phyloP scores from a whole-genome alignment of 2,329 filamentous ascomycete genomes.

The Madurella fahalii region DNA sequence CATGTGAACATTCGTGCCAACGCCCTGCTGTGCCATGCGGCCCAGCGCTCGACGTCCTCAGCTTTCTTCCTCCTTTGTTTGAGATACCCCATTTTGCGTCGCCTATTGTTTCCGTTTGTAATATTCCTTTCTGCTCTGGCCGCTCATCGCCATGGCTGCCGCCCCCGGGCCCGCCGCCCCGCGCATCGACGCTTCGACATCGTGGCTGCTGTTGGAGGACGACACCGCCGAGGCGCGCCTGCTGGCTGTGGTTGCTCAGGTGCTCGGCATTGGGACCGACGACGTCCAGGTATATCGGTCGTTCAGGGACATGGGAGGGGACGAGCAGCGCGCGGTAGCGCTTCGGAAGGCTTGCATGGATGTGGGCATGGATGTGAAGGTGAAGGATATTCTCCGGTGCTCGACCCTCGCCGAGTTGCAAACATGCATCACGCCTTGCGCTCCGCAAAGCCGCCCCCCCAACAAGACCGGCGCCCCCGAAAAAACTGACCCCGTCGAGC shows the following conservation, averaged over 20 bases:
- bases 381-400: slow-evolving; percentile 41
- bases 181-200: slow-evolving; percentile 22
- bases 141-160: slow-evolving; percentile 19
- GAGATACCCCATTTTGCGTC: slow-evolving; percentile 19
- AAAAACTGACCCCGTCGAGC: slow-evolving; percentile 15
- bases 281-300: slow-evolving; percentile 39
- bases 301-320: slow-evolving; percentile 43
- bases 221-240: slow-evolving; percentile 26
- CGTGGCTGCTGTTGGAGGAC: slow-evolving; percentile 25
- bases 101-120: slow-evolving; percentile 5
- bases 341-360: slow-evolving; percentile 34
- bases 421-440: slow-evolving; percentile 35
- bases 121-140: slow-evolving; percentile 6
- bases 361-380: slow-evolving; percentile 34
- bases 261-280: slow-evolving; percentile 33
- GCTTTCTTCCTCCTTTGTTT: slow-evolving; percentile 19
- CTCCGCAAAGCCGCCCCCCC: too few species aligned
- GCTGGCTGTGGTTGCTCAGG: slow-evolving; percentile 28
- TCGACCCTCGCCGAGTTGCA: slow-evolving; percentile 44
- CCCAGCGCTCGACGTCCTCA: slow-evolving; percentile 18
- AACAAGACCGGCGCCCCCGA: slow-evolving; percentile 6
- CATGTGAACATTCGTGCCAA: slow-evolving; percentile 13
- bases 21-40: slow-evolving; percentile 23
- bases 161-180: slow-evolving; percentile 10
- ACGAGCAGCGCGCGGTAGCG: slow-evolving; percentile 33